Percentiles rank a stretch among this genome's conserved stretches.
Evolutionary conservation across 352 stramenopile species (phyloP).

Genomic region (Phytophthora nicotianae): DNA sequence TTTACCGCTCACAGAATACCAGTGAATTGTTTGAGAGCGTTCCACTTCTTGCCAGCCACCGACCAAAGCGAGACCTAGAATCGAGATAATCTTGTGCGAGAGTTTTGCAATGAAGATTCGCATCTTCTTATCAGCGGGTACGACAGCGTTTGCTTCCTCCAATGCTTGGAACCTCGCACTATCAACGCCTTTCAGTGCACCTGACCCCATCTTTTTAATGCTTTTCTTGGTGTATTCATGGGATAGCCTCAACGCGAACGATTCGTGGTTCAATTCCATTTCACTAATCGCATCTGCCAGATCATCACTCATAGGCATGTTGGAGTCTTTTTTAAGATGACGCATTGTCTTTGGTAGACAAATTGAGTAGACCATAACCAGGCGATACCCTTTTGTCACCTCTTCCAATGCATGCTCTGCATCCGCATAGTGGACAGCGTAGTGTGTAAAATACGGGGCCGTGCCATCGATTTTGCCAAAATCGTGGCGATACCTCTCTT

Average conservation of each 20-base stretch:
- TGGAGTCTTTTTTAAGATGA: background rate
- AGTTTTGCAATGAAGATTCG: conserved; percentile 8
- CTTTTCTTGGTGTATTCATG: conserved; percentile 35
- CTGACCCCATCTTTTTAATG: conserved; percentile 13
- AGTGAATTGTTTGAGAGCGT: too few species aligned
- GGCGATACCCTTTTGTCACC: conserved; percentile 21
- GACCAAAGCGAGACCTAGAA: too few species aligned
- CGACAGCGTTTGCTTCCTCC: conserved; percentile 19
- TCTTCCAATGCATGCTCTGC: conserved; percentile 22
- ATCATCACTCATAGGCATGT: conserved; percentile 1
- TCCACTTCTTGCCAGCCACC: too few species aligned
- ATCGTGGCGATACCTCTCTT: conserved; percentile 17
- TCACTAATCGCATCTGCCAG: conserved; percentile 4
- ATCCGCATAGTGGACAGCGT: conserved; percentile 32
- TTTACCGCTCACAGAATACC: too few species aligned
- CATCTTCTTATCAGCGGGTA: conserved; percentile 11
- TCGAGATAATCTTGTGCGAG: too few species aligned
- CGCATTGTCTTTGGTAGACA: conserved; percentile 9
- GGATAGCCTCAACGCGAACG: conserved; percentile 16
- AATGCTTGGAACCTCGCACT: conserved; percentile 25
- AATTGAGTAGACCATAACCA: conserved; percentile 29
- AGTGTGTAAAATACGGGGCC: conserved; percentile 15
- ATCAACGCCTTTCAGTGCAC: conserved; percentile 29
- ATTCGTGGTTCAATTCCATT: background rate
- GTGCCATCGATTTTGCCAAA: conserved; percentile 24